These are phyloP conservation scores for Wickerhamiella brachini DNA, from an alignment of 805 yeast species.

Conservation along the genomic window DNA sequence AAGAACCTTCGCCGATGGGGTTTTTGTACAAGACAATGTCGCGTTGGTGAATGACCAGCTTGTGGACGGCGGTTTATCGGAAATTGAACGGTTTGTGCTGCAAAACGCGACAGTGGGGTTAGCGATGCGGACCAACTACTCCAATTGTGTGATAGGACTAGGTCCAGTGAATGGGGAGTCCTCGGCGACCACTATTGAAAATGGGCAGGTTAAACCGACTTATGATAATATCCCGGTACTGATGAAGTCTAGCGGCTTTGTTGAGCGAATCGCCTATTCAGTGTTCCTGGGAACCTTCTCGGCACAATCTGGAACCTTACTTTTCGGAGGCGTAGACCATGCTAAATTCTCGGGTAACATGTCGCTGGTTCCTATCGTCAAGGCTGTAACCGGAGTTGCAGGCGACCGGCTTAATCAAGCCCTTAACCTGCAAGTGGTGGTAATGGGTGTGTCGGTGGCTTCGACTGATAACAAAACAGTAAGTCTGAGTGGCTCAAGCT, in stretches of 20 bases:
- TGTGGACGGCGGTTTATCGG: not conserved
- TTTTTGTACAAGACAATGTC: not conserved
- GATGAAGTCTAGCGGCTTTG: constrained; percentile 35
- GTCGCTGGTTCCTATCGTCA: constrained; percentile 23
- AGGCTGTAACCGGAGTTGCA: constrained; percentile 3
- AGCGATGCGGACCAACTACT: not conserved
- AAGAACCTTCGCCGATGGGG: not conserved
- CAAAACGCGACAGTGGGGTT: not conserved
- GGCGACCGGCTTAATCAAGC: not conserved
- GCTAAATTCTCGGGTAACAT: constrained; percentile 31
- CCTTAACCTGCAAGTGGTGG: constrained; percentile 1
- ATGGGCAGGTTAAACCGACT: constrained; percentile 10
- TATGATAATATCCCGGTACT: constrained; percentile 55
- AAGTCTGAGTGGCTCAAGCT: constrained; percentile 18
- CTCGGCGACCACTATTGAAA: constrained; percentile 3
- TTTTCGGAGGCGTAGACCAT: constrained; percentile 34
- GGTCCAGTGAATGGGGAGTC: not conserved
- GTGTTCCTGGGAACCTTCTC: constrained; percentile 29
- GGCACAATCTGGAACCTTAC: constrained; percentile 26
- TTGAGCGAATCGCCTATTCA: constrained; percentile 33
- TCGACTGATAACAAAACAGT: not conserved
- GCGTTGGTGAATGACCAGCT: not conserved
- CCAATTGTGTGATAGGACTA: not conserved
- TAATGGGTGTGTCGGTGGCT: constrained; percentile 1
- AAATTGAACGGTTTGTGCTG: not conserved